A percentile compares a stretch with the other conserved stretches of the same genome.
These are phyloP conservation scores for Dipodascus albidus DNA, from an alignment of 805 yeast genomes.

Conservation along the genomic window DNA sequence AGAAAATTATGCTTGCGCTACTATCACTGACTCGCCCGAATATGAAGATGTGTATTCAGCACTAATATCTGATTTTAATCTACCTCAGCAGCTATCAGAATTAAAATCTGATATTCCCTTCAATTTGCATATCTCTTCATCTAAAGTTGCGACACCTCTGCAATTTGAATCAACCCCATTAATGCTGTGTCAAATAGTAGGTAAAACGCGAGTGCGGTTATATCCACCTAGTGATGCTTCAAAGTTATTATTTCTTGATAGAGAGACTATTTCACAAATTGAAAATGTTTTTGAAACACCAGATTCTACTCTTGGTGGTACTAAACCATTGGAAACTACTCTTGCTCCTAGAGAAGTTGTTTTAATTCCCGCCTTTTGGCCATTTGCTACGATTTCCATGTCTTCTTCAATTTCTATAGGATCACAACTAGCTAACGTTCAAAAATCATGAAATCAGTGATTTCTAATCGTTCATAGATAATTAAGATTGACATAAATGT, in stretches of 20 bases:
- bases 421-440: background rate
- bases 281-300: constrained; percentile 20
- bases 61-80: no score
- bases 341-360: constrained; percentile 29
- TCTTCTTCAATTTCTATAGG: background rate
- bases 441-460: background rate
- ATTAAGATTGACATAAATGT: background rate
- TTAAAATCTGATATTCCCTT: no score
- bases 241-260: constrained; percentile 22
- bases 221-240: constrained; percentile 27
- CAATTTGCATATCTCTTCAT: constrained; percentile 25
- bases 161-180: constrained; percentile 30
- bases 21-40: no score
- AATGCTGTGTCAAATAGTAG: constrained; percentile 26
- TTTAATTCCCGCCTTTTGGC: constrained; percentile 29
- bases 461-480: background rate
- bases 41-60: no score
- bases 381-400: constrained; percentile 6
- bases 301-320: constrained; percentile 3
- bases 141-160: constrained; percentile 26
- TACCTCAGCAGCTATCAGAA: no score
- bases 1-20: no score
- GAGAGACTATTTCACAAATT: constrained; percentile 25
- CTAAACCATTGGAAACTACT: constrained; percentile 16
- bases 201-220: constrained; percentile 23